Conservation (phyloP, 2,329 filamentous ascomycete genomes). For the Cladophialophora bantiana region DNA sequence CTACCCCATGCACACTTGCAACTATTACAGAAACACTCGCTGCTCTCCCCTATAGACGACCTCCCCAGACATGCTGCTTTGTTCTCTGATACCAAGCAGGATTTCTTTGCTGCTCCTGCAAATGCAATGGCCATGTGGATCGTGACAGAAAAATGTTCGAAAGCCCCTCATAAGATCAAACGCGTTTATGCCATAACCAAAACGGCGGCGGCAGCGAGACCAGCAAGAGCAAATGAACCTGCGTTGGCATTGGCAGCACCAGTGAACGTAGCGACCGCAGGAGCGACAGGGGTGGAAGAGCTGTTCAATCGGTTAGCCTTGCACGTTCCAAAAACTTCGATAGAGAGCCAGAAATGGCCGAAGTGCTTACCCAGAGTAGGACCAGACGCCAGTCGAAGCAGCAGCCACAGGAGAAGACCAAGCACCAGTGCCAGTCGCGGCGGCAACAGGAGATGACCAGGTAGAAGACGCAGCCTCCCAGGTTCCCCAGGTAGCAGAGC, state of each 20-base stretch:
- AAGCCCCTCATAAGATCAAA: constrained; percentile 22
- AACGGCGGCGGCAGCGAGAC: constrained; percentile 43
- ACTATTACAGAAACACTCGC: constrained; percentile 23
- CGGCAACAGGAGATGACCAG: constrained; percentile 25
- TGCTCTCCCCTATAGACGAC: constrained; percentile 13
- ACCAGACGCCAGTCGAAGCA: constrained; percentile 33
- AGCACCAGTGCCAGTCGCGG: constrained; percentile 18
- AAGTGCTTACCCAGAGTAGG: constrained; percentile 37
- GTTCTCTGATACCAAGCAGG: constrained; percentile 23
- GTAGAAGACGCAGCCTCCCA: not conserved
- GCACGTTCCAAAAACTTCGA: not conserved
- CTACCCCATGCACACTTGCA: constrained; percentile 19
- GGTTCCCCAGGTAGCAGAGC: not conserved
- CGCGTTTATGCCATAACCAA: constrained; percentile 44
- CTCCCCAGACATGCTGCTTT: constrained; percentile 37
- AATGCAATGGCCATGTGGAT: constrained; percentile 33
- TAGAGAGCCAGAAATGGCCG: not conserved
- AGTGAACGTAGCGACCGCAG: constrained; percentile 41
- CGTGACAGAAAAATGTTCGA: constrained; percentile 33
- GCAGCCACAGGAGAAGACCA: constrained; percentile 24
- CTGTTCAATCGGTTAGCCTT: constrained; percentile 30
- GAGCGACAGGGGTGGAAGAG: constrained; percentile 27
- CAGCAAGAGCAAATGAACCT: constrained; percentile 43
- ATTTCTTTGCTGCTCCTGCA: constrained; percentile 25
- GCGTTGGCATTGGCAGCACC: constrained; percentile 44